phyloP scores from a whole-genome alignment of 208 protist species.

The Acanthamoeba lenticulata region DNA sequence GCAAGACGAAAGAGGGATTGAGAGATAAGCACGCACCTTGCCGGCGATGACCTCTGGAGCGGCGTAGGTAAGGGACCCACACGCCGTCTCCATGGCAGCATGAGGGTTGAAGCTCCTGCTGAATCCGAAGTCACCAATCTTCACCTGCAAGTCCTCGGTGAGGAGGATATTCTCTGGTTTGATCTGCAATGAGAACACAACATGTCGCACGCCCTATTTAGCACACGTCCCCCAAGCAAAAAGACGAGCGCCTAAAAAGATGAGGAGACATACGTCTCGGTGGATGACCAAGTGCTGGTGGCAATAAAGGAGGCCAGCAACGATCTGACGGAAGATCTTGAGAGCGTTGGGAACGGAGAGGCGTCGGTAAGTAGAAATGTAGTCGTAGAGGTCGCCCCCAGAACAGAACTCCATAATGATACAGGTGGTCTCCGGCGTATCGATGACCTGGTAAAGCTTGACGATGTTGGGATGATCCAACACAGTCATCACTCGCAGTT shows the following conservation, averaged over 20 bases:
- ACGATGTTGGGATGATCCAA: conserved; percentile 85
- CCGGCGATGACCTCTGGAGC: conserved; percentile 67
- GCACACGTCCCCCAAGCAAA: neutral
- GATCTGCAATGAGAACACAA: conserved; percentile 48
- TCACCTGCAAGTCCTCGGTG: conserved; percentile 79
- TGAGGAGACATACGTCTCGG: conserved; percentile 71
- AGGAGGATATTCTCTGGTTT: conserved; percentile 89
- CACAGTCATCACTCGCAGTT: conserved; percentile 84
- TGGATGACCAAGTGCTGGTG: conserved; percentile 91
- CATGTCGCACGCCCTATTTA: neutral
- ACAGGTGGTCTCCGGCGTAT: conserved; percentile 68
- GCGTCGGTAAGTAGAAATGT: conserved; percentile 88
- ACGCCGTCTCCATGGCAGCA: conserved; percentile 74
- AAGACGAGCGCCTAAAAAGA: neutral
- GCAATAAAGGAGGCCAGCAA: conserved; percentile 93
- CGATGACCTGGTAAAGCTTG: conserved; percentile 83
- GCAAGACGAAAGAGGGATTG: too few species aligned
- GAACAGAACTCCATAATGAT: conserved; percentile 67
- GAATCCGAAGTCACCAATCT: conserved; percentile 69
- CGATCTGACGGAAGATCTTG: conserved; percentile 93
- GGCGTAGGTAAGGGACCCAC: conserved; percentile 61
- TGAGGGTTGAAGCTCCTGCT: conserved; percentile 67
- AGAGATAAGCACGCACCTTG: conserved; percentile 20
- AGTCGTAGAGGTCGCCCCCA: conserved; percentile 94
- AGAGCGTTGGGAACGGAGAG: conserved; percentile 91